A percentile compares a stretch with the other conserved stretches of the same genome.
phyloP scores from a whole-genome alignment of 768 basidiomycete species.

The Tylopilus vinaceipallidus region DNA sequence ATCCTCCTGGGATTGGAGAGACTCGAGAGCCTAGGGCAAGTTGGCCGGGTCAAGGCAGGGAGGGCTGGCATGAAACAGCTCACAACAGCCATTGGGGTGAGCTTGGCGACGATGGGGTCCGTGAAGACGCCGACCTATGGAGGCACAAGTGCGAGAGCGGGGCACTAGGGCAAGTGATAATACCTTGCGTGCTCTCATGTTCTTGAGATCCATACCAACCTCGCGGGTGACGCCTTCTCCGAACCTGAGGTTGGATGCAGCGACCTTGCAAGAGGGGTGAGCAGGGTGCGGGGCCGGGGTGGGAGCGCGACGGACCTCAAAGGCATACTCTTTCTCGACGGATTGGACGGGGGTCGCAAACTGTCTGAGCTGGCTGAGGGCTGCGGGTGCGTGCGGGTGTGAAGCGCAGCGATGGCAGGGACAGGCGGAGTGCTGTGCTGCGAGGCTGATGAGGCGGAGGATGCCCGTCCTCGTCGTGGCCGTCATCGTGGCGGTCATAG shows the following conservation, averaged over 20 bases:
- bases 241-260: slow-evolving; percentile 85
- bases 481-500: slow-evolving; percentile 28
- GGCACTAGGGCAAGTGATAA: not conserved
- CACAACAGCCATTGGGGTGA: slow-evolving; percentile 81
- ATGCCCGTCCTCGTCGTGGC: slow-evolving; percentile 59
- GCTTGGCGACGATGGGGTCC: slow-evolving; percentile 78
- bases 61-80: slow-evolving; percentile 23
- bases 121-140: slow-evolving; percentile 91
- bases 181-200: slow-evolving; percentile 88
- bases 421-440: slow-evolving; percentile 69
- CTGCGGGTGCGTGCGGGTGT: slow-evolving; percentile 40
- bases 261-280: slow-evolving; percentile 48
- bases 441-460: slow-evolving; percentile 65
- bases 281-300: not conserved
- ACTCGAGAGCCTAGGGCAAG: slow-evolving; percentile 59
- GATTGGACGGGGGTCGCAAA: slow-evolving; percentile 75
- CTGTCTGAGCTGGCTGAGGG: slow-evolving; percentile 62
- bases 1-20: slow-evolving; percentile 74
- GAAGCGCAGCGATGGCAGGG: slow-evolving; percentile 70
- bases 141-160: slow-evolving; percentile 5
- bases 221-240: slow-evolving; percentile 88
- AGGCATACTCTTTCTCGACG: slow-evolving; percentile 86
- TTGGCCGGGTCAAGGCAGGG: not conserved
- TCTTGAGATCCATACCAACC: slow-evolving; percentile 92
- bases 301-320: slow-evolving; percentile 54